These are phyloP conservation scores for Sporothrix inflata DNA, from an alignment of 2,329 filamentous ascomycete genomes.

Conservation along the genomic window DNA sequence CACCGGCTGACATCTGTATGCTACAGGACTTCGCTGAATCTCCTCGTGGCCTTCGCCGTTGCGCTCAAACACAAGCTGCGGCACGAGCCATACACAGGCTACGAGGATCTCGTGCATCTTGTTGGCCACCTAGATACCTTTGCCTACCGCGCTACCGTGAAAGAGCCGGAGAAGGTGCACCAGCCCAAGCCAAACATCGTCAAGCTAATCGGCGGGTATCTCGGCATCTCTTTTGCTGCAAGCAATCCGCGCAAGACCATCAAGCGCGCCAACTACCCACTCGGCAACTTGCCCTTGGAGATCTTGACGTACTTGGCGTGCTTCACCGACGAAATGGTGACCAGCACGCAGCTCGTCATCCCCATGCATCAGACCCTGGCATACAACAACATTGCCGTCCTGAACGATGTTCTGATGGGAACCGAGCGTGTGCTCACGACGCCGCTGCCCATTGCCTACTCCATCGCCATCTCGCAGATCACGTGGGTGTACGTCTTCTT, in stretches of 20 bases:
- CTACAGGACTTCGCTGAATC: slow-evolving; percentile 63
- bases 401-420: slow-evolving; percentile 69
- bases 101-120: slow-evolving; percentile 66
- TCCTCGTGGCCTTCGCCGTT: slow-evolving; percentile 69
- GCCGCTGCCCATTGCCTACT: slow-evolving; percentile 71
- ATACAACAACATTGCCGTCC: slow-evolving; percentile 52
- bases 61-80: slow-evolving; percentile 74
- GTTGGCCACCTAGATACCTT: slow-evolving; percentile 69
- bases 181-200: slow-evolving; percentile 42
- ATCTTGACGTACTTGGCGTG: slow-evolving; percentile 67
- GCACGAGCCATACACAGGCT: slow-evolving; percentile 72
- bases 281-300: slow-evolving; percentile 74
- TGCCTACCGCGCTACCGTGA: slow-evolving; percentile 51
- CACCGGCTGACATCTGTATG: slow-evolving; percentile 18
- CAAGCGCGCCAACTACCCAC: slow-evolving; percentile 66
- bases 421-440: slow-evolving; percentile 75
- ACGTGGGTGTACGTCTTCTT: slow-evolving; percentile 75
- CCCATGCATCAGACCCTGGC: slow-evolving; percentile 57
- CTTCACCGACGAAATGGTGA: slow-evolving; percentile 62
- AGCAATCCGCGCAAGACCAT: slow-evolving; percentile 71
- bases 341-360: slow-evolving; percentile 52
- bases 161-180: slow-evolving; percentile 44
- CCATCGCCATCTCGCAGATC: slow-evolving; percentile 75
- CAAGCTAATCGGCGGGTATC: slow-evolving; percentile 64
- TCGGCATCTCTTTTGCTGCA: slow-evolving; percentile 69